Base-by-base conservation (phyloP, 2,329 filamentous ascomycete genomes). In the Thielaviopsis ethacetica region DNA sequence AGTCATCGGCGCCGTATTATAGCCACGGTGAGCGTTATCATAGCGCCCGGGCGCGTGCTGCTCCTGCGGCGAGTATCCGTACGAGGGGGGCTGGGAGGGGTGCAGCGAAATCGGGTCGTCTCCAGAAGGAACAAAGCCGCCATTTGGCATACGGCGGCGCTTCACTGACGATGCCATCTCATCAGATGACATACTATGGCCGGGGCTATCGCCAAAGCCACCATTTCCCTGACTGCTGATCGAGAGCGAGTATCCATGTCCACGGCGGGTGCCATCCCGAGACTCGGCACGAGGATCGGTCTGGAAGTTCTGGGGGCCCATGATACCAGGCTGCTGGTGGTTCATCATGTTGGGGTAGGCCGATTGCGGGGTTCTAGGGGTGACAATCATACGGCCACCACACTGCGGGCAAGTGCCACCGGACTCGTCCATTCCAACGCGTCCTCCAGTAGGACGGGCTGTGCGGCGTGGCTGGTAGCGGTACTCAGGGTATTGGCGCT, bases 401-500 rank as follows among this genome's bases (percentile, higher is more conserved):
- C 87, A 91, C 74, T 83, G 88, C 38, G 76, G 74, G 67, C 87
- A 91, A 63, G 80, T 75, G 24, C 73, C 72, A n/a, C 75, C 71
- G 56, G 80, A 76, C 49, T 80, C 77, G 19, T 71, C 72, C 1
- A 70, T 13, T 13, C 53, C 41, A 19, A 53, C 38, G 13, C 57
- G 53, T 9, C 55, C 49, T 5, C 56, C 57, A 13, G 50, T 24
- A 12, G 58, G 63, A 60, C 74, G 74, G 9, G 71, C 72, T 63
- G 79, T 81, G 41, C 87, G 81, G 21, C 88, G 84, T 41, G 93
- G 93, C 69, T 95, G 89, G 68, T 97, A 98, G 63, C 90, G 84
- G 72, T 98, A 98, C 64, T 88, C 86, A 2, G 93, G 93, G 69
- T 96, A 95, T 71, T 91, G 87, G 63, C 84, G 83, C 67, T 89